Evolutionary conservation across 2,329 filamentous ascomycete genomes (phyloP), one percentile per base, ranked within the genome.

Genomic region (Sphaerostilbella broomeana): DNA sequence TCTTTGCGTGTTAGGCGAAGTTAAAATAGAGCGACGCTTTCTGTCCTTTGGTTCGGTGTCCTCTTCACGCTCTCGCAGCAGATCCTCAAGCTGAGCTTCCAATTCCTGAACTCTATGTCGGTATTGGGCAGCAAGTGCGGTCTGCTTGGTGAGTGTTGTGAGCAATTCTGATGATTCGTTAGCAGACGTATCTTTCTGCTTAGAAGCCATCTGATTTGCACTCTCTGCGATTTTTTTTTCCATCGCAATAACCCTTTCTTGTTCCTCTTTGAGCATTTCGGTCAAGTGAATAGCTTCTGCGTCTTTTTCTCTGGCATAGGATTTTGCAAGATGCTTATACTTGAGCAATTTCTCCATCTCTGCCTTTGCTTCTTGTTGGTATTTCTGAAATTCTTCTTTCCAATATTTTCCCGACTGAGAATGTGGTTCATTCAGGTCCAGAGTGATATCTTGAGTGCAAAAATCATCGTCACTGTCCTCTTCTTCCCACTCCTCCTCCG

Each of bases 261-360:
- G 79, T 55, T 87, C 83, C 43, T 83, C 76, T 44, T 73, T 73
- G 24, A 90, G 70, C 51, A 78, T 75, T 44, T 78, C 74, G 16
- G 73, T 70, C 35, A 89, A 62, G 40, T 83, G 72, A 18, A 75
- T 72, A 16, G 81, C 80, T 58, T 88, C 81, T 13, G 70, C 68
- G 53, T 90, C 85, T 59, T 88, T 89, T 62, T 82, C 77, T 56
- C 81, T 80, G 29, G 85, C 85, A 54, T 82, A 89, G 40, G 79
- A 81, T 62, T 86, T 89, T 42, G 84, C 83, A 46, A 86, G 69
- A 55, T 85, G 77, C 65, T 88, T 86, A 68, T 88, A 89, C 55
- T 77, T 78, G 55, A 89, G 73, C 54, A 90, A 69, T 63, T 83
- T 86, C 64, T 80, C 79, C 69, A 88, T 81, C 59, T 89, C 82